A percentile compares a stretch with the other conserved stretches of the same genome.
These are phyloP conservation scores for Monosporascus cannonballus DNA, from an alignment of 2,329 filamentous ascomycete genomes.

Conservation along the genomic window DNA sequence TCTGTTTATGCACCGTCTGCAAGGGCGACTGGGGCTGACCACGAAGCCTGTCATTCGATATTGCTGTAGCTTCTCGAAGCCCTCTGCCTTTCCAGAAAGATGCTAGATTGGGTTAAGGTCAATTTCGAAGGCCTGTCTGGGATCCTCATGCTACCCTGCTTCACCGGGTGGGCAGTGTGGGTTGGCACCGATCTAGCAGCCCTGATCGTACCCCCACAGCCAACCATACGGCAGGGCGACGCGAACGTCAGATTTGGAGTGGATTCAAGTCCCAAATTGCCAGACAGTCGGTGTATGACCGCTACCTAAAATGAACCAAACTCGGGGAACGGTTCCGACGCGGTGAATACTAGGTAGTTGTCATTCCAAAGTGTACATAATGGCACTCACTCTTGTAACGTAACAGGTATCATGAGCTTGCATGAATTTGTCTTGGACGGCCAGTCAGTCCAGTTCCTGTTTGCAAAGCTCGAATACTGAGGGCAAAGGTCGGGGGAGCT, in stretches of 20 bases:
- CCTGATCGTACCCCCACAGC: slow-evolving; percentile 13
- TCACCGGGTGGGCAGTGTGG: slow-evolving; percentile 3
- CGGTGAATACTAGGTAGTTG: neutral
- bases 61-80: slow-evolving; percentile 15
- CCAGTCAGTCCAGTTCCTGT: too few relatives aligned
- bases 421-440: too few relatives aligned
- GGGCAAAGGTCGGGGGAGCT: too few relatives aligned
- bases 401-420: too few relatives aligned
- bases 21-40: neutral
- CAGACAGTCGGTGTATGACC: slow-evolving; percentile 1
- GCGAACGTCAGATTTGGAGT: slow-evolving; percentile 1
- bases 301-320: neutral
- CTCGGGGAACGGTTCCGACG: neutral
- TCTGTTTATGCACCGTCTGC: neutral
- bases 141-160: slow-evolving; percentile 11
- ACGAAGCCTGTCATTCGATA: neutral
- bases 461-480: too few relatives aligned
- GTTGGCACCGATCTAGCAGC: slow-evolving; percentile 8
- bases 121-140: slow-evolving; percentile 13
- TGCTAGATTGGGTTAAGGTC: slow-evolving; percentile 11
- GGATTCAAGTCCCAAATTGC: neutral
- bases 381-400: neutral
- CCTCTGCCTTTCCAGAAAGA: slow-evolving; percentile 18
- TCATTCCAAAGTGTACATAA: neutral
- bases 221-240: slow-evolving; percentile 11